phyloP scores from a whole-genome alignment of 2,329 filamentous ascomycete genomes.

The Paramyrothecium roridum region DNA sequence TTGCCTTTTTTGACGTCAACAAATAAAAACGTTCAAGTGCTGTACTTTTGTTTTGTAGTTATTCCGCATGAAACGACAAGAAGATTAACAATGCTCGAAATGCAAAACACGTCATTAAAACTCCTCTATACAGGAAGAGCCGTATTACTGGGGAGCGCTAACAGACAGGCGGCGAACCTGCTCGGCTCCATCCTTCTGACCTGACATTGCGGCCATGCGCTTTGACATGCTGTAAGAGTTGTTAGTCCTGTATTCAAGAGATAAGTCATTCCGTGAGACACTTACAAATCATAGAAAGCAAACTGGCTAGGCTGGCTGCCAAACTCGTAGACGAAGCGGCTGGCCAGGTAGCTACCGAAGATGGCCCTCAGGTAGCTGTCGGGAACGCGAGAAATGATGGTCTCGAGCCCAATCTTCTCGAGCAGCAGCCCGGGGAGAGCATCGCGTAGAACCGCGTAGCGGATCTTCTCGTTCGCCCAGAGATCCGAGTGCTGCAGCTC shows the following conservation, averaged over 20 bases:
- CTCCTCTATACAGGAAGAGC: constrained; percentile 1
- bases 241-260: constrained; percentile 24
- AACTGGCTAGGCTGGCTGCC: constrained; percentile 92
- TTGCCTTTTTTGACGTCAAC: neutral
- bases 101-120: neutral
- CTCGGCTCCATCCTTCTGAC: constrained; percentile 16
- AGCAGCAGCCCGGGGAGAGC: constrained; percentile 82
- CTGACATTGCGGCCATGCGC: constrained; percentile 49
- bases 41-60: neutral
- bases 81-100: constrained; percentile 1
- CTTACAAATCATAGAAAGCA: constrained; percentile 97
- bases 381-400: constrained; percentile 81
- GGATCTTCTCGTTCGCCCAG: constrained; percentile 79
- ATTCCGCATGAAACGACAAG: neutral
- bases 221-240: constrained; percentile 56
- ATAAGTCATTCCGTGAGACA: constrained; percentile 20
- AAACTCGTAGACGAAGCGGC: constrained; percentile 93
- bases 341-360: constrained; percentile 93
- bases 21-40: neutral
- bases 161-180: constrained; percentile 22
- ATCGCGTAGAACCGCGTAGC: constrained; percentile 75
- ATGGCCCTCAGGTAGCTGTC: constrained; percentile 91
- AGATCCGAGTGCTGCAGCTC: constrained; percentile 91
- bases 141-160: constrained; percentile 5
- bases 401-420: constrained; percentile 87